Evolutionary conservation across 257 asterid species (phyloP).

Genomic region (Lycium barbarum): DNA sequence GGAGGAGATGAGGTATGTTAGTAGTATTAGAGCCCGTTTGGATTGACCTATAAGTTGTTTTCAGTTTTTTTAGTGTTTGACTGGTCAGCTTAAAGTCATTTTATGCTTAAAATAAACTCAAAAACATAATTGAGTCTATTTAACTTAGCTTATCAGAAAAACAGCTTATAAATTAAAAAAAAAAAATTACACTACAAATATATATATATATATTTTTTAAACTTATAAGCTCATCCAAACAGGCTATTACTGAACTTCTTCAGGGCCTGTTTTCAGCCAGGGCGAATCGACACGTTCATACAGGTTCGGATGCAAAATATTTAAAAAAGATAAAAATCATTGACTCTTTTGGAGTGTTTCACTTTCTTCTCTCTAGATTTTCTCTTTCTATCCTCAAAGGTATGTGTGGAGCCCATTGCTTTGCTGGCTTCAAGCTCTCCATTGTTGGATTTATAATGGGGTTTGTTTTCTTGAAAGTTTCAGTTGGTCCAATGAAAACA

Average conservation of each 20-base stretch:
- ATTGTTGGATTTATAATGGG: conserved; percentile 76
- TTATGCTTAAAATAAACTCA: no score
- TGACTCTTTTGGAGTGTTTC: conserved; percentile 2
- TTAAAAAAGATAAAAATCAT: background rate
- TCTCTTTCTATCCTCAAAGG: background rate
- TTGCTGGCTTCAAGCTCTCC: conserved; percentile 80
- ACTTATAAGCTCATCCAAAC: no score
- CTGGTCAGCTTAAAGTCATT: no score
- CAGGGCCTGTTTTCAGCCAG: conserved; percentile 69
- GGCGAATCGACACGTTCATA: conserved; percentile 49
- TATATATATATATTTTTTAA: no score
- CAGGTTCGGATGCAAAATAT: conserved; percentile 48
- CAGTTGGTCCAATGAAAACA: conserved; percentile 41
- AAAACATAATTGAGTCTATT: no score
- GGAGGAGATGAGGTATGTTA: conserved; percentile 86
- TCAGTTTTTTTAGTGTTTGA: no score
- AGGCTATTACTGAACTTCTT: conserved; percentile 67
- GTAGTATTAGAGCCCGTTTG: no score
- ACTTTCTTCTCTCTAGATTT: conserved; percentile 27
- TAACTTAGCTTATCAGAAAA: no score
- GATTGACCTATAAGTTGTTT: no score
- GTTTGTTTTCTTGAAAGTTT: conserved; percentile 62
- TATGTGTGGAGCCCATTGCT: conserved; percentile 68
- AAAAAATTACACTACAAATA: no score
- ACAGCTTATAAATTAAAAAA: no score